These are phyloP conservation scores for Didymosphaeria variabile DNA, from an alignment of 2,329 filamentous ascomycete species.

Conservation along the genomic window DNA sequence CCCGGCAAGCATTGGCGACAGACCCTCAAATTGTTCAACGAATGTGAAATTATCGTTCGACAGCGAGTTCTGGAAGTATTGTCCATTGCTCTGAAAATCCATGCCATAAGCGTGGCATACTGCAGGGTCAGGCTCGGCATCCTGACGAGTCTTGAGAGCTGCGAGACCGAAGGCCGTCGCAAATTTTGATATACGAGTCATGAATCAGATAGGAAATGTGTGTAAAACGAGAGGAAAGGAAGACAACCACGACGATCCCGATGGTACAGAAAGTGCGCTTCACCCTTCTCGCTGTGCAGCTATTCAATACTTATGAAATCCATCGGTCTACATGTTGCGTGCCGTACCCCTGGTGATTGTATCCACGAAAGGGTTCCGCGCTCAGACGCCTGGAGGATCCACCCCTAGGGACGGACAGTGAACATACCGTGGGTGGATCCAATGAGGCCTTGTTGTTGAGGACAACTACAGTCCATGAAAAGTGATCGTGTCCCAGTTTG, in stretches of 20 bases:
- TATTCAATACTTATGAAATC: not conserved
- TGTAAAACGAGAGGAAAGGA: conserved; percentile 5
- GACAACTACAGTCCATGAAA: not conserved
- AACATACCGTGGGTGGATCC: not conserved
- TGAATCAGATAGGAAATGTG: not conserved
- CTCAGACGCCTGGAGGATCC: not conserved
- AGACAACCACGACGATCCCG: not conserved
- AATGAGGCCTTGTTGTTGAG: not conserved
- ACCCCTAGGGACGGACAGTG: not conserved
- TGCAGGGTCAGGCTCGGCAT: conserved; percentile 19
- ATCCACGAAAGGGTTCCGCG: not conserved
- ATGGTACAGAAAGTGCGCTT: not conserved
- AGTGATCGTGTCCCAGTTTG: not conserved
- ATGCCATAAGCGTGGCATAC: conserved; percentile 36
- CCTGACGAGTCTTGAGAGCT: conserved; percentile 9
- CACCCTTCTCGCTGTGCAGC: not conserved
- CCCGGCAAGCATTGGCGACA: not conserved
- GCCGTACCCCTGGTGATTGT: not conserved
- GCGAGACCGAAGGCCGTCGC: conserved; percentile 20
- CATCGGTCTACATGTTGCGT: not conserved
- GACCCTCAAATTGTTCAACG: conserved; percentile 50
- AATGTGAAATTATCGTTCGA: conserved; percentile 53
- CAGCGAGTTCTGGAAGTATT: conserved; percentile 54
- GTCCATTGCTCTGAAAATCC: conserved; percentile 51
- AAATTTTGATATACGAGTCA: conserved; percentile 20